Percentiles rank a stretch among this genome's conserved stretches.
Conservation (phyloP, 2,329 filamentous ascomycete genomes). For the Xenoacremonium recifei region DNA sequence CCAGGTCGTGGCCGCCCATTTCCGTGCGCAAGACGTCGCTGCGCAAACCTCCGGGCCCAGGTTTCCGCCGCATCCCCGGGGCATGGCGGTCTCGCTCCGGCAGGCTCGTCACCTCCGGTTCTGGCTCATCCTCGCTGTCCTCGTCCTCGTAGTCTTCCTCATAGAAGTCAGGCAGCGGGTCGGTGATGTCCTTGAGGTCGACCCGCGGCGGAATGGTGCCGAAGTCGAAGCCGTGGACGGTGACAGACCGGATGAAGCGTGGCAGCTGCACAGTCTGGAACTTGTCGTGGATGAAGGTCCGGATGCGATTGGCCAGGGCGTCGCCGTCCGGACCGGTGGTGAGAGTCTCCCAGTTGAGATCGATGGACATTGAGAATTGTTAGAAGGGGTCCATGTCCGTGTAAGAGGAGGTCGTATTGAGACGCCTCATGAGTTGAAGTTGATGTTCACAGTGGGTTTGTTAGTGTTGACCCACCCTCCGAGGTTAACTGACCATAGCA, state of each 20-base stretch:
- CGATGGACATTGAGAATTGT: slow-evolving; percentile 85
- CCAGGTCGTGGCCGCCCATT: slow-evolving; percentile 41
- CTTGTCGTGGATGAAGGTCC: slow-evolving; percentile 90
- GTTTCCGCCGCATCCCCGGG: slow-evolving; percentile 12
- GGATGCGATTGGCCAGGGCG: slow-evolving; percentile 80
- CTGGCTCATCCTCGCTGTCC: slow-evolving; percentile 33
- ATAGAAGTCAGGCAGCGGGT: slow-evolving; percentile 95
- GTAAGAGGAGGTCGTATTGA: too few relatives aligned
- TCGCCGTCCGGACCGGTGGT: slow-evolving; percentile 86
- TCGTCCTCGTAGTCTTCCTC: slow-evolving; percentile 66
- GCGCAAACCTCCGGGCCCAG: slow-evolving; percentile 28
- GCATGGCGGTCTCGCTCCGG: slow-evolving; percentile 9
- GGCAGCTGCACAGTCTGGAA: slow-evolving; percentile 91
- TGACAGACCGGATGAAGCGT: slow-evolving; percentile 94
- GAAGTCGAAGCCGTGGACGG: slow-evolving; percentile 92
- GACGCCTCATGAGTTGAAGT: too few relatives aligned
- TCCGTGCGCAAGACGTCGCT: slow-evolving; percentile 33
- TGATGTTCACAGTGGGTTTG: too few relatives aligned
- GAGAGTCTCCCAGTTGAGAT: slow-evolving; percentile 93
- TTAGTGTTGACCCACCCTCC: too few relatives aligned
- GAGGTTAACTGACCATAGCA: too few relatives aligned
- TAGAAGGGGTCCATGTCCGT: too few relatives aligned
- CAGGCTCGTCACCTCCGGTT: slow-evolving; percentile 17
- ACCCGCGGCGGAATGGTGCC: slow-evolving; percentile 79
- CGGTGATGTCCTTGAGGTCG: slow-evolving; percentile 94